phyloP scores from a whole-genome alignment of 257 asterid species.

The Solanum ahanhuiri region DNA sequence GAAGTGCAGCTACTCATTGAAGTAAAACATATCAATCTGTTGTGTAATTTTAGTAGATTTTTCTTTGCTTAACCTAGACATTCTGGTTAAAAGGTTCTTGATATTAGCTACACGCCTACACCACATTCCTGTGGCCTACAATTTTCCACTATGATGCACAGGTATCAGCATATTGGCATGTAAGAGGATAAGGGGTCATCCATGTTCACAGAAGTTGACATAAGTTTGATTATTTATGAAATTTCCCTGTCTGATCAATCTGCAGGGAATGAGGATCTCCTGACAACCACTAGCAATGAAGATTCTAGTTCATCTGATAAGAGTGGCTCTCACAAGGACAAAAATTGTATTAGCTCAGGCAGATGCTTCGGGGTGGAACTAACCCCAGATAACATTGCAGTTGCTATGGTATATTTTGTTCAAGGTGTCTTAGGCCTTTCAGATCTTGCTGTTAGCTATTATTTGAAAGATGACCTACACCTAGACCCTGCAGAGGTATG shows the following conservation, averaged over 20 bases:
- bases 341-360: slow-evolving; percentile 33
- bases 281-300: slow-evolving; percentile 30
- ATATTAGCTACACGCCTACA: not conserved
- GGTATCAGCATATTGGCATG: not conserved
- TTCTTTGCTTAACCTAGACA: not conserved
- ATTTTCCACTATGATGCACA: not conserved
- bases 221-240: not conserved
- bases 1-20: not conserved
- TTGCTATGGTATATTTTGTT: slow-evolving; percentile 97
- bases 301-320: slow-evolving; percentile 38
- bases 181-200: not conserved
- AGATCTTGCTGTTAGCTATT: slow-evolving; percentile 85
- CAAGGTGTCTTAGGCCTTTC: slow-evolving; percentile 96
- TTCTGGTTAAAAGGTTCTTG: not conserved
- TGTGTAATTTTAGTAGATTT: not conserved
- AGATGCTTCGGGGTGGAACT: slow-evolving; percentile 74
- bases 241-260: slow-evolving; percentile 8
- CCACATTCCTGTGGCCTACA: not conserved
- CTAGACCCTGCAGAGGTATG: slow-evolving; percentile 98
- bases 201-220: not conserved
- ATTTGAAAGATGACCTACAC: slow-evolving; percentile 90
- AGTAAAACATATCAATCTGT: not conserved
- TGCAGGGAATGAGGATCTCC: slow-evolving; percentile 47
- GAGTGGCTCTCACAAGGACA: slow-evolving; percentile 29
- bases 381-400: slow-evolving; percentile 82